These are phyloP conservation scores for Primulina tabacum DNA, from an alignment of 257 asterid genomes.

Conservation along the genomic window DNA sequence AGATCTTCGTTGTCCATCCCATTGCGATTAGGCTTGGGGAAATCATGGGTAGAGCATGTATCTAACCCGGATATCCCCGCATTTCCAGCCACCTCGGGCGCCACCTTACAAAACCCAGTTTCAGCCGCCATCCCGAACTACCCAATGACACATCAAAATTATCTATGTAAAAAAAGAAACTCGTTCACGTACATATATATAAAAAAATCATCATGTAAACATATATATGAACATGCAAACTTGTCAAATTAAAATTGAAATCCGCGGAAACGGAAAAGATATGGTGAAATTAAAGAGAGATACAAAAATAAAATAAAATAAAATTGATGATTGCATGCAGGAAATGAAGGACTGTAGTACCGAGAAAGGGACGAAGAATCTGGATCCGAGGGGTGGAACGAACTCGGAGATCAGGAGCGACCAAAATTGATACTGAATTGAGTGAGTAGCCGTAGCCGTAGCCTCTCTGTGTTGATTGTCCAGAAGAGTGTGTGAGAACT, in stretches of 20 bases:
- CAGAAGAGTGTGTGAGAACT: no score
- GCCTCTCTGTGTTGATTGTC: no score
- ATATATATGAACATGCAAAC: slow-evolving; percentile 1
- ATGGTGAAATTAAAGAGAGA: background rate
- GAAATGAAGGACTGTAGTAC: background rate
- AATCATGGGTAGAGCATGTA: slow-evolving; percentile 37
- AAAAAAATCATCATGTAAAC: background rate
- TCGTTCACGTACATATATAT: background rate
- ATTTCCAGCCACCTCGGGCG: background rate
- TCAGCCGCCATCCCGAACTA: slow-evolving; percentile 39
- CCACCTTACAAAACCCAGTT: slow-evolving; percentile 37
- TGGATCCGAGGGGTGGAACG: background rate
- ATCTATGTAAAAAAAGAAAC: slow-evolving; percentile 22
- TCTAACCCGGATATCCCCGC: slow-evolving; percentile 35
- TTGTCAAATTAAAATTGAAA: background rate
- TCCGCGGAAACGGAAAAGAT: background rate
- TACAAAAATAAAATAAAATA: no score
- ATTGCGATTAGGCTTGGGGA: slow-evolving; percentile 30
- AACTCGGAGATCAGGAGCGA: background rate
- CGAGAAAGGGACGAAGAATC: background rate
- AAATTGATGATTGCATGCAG: background rate
- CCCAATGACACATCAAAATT: slow-evolving; percentile 22
- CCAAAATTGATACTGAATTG: background rate
- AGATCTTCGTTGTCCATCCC: slow-evolving; percentile 33
- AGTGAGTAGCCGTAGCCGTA: background rate